Conservation (phyloP, 73 alveolate species). For the Paramecium bursaria region DNA sequence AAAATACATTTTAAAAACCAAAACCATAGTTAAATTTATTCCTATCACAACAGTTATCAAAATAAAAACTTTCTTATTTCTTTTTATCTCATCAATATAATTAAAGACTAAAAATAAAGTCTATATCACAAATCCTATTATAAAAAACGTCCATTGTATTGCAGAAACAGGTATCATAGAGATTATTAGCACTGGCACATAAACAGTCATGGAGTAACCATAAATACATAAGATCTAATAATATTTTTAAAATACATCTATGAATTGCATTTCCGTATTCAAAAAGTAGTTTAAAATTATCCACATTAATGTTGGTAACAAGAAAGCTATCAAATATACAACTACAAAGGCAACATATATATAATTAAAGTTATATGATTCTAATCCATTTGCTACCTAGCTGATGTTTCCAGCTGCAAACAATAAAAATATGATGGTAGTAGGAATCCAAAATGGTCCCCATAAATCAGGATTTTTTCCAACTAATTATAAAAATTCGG, state of each 20-base stretch:
- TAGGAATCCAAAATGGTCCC: constrained; percentile 85
- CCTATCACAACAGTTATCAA: too few relatives aligned
- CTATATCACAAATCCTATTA: constrained; percentile 70
- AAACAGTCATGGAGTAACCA: constrained; percentile 73
- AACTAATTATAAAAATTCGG: constrained; percentile 9
- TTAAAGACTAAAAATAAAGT: constrained; percentile 71
- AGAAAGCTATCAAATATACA: constrained; percentile 74
- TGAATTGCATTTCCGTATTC: constrained; percentile 64
- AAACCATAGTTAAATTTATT: too few relatives aligned
- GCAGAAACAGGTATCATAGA: constrained; percentile 72
- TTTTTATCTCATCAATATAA: too few relatives aligned
- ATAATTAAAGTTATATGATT: constrained; percentile 71
- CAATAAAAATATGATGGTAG: constrained; percentile 77
- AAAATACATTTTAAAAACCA: too few relatives aligned
- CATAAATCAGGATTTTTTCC: constrained; percentile 76
- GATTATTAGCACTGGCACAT: constrained; percentile 71
- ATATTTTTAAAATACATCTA: too few relatives aligned
- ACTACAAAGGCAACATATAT: constrained; percentile 71
- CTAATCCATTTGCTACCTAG: constrained; percentile 46
- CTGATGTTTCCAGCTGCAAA: constrained; percentile 80
- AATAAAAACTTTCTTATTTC: too few relatives aligned
- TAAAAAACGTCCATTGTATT: constrained; percentile 73
- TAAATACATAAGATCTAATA: constrained; percentile 72
- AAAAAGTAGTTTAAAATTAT: constrained; percentile 59
- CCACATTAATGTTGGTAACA: constrained; percentile 71